Evolutionary conservation across 345 rosid species (phyloP), one percentile per base, ranked within the genome.

Genomic region (Populus nigra): DNA sequence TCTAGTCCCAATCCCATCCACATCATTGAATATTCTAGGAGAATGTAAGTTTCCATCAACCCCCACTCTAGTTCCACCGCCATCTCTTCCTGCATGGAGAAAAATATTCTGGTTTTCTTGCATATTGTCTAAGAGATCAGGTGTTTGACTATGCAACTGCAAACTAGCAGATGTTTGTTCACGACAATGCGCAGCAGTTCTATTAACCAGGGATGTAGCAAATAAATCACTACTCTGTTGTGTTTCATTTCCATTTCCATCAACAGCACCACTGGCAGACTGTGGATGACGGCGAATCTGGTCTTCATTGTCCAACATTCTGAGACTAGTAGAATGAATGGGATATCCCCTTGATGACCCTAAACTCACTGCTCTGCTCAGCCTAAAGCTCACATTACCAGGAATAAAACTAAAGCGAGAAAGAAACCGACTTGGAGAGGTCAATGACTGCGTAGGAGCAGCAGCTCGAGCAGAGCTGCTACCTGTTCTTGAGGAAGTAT

Each of bases 371-470:
- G 96, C 96, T 83, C 97, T 88, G 73, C 88, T 84, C 71, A 93
- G 80, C 68, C 97, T 87, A 79, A 92, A 92, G 86, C 97, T 91
- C 71, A 90, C 55, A 72, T 93, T 91, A 62, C 96, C 93, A 71
- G 96, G 96, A 83, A 87, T n/a, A 82, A 93, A 91, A 78, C 89
- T 96, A 75, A 96, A 93, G 70, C 96, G 98, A 77, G 98, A 90
- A 77, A 90, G 89, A 72, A 87, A 88, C 55, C 93, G 85, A 79
- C 85, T 79, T 55, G 87, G 80, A 74, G 88, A 86, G 20, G 76
- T 74, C 59, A 80, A 78, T 10, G 85, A 74, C 67, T 71, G 86
- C 12, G 63, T 10, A 65, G 81, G 68, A 6, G 93, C 81, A n/a
- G 91, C 76, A 63, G 91, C 91, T 81, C 75, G 84, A 39, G 74